Evolutionary conservation across 495 filamentous ascomycete species (phyloP).

Genomic region (Hyphodiscus hymeniophilus): DNA sequence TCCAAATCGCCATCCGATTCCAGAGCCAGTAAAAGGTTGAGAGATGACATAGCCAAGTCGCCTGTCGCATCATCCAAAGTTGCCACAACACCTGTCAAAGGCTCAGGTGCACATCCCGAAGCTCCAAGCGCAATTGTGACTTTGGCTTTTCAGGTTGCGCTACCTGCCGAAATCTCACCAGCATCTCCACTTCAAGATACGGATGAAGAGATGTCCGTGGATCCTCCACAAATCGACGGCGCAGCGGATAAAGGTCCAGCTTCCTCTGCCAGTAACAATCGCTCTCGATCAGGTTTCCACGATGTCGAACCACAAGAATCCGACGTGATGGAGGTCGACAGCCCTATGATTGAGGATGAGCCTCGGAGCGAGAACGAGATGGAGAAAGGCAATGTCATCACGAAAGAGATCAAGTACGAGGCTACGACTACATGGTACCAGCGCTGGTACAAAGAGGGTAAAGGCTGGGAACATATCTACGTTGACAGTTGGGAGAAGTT

Average conservation of each 20-base stretch:
- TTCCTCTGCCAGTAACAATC: no score
- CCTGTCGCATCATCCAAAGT: no score
- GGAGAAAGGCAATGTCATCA: not conserved
- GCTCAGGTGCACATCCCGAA: no score
- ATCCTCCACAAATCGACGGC: not conserved
- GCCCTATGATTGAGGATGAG: not conserved
- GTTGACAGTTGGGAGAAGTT: conserved; percentile 2
- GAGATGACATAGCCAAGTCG: no score
- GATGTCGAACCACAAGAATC: not conserved
- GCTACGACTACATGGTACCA: conserved; percentile 12
- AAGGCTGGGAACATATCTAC: conserved; percentile 15
- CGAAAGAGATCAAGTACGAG: conserved; percentile 5
- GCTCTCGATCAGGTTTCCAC: no score
- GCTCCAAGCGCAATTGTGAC: not conserved
- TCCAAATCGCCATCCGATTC: no score
- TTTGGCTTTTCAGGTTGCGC: no score
- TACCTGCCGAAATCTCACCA: no score
- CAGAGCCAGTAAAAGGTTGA: no score
- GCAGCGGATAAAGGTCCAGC: no score
- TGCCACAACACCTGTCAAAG: no score
- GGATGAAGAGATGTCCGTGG: not conserved
- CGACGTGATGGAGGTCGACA: conserved; percentile 2
- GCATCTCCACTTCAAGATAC: not conserved
- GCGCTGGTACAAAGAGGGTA: conserved; percentile 3
- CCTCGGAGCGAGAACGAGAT: not conserved